Conservation (phyloP, 306 rosid species). For the Herpetospermum pedunculosum region DNA sequence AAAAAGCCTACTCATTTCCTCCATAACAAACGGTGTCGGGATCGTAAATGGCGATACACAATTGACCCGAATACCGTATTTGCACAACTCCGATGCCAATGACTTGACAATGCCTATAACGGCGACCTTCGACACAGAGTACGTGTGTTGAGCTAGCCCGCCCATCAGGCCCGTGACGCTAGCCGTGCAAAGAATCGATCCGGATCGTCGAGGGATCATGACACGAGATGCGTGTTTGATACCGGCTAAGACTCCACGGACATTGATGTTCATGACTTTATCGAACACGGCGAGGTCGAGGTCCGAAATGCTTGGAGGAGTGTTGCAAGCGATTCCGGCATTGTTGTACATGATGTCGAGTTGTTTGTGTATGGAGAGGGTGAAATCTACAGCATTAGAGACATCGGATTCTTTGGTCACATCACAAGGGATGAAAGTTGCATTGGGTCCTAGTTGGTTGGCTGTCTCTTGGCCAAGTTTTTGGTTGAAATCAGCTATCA, state of each 20-base stretch:
- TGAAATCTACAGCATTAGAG: slow-evolving; percentile 65
- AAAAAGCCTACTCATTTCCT: slow-evolving; percentile 37
- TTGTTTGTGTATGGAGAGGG: slow-evolving; percentile 35
- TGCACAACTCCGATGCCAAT: slow-evolving; percentile 48
- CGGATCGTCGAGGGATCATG: slow-evolving; percentile 53
- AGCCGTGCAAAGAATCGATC: slow-evolving; percentile 78
- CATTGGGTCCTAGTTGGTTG: slow-evolving; percentile 55
- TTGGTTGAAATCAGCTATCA: slow-evolving; percentile 65
- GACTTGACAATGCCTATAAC: slow-evolving; percentile 68
- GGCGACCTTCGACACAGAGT: slow-evolving; percentile 60
- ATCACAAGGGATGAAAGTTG: slow-evolving; percentile 54
- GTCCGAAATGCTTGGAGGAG: slow-evolving; percentile 57
- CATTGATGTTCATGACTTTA: slow-evolving; percentile 51
- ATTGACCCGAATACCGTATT: slow-evolving; percentile 59
- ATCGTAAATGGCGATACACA: slow-evolving; percentile 68
- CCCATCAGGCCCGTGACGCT: slow-evolving; percentile 68
- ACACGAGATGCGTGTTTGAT: slow-evolving; percentile 77
- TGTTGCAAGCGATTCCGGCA: slow-evolving; percentile 69
- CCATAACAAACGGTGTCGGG: slow-evolving; percentile 47
- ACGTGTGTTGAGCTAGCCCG: slow-evolving; percentile 63
- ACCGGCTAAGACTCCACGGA: slow-evolving; percentile 63
- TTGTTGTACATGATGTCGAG: slow-evolving; percentile 82
- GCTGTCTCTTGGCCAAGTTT: slow-evolving; percentile 52
- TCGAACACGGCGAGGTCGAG: slow-evolving; percentile 50
- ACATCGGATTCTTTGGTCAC: slow-evolving; percentile 64